phyloP scores from a whole-genome alignment of 1,284 basidiomycete species.

The Phylloporus sp. region DNA sequence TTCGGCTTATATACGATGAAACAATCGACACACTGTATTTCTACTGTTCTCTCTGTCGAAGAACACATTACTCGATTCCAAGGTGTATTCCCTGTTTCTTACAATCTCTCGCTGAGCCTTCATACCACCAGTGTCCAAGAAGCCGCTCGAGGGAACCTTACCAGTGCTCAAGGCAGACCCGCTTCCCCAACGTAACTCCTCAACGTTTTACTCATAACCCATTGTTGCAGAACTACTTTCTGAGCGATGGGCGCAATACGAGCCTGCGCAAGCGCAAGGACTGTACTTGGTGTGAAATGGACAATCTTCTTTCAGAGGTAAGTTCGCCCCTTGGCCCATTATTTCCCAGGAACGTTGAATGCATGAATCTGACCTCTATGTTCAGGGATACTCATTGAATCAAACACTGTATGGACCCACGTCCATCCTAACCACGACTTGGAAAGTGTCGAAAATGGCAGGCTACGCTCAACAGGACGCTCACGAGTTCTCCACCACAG shows the following conservation, averaged over 20 bases:
- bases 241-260: conserved; percentile 85
- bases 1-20: conserved; percentile 62
- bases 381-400: conserved; percentile 76
- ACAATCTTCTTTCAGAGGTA: conserved; percentile 89
- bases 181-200: conserved; percentile 92
- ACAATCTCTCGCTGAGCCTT: background rate
- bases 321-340: background rate
- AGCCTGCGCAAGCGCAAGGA: conserved; percentile 74
- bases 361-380: background rate
- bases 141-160: conserved; percentile 49
- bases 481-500: no score
- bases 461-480: no score
- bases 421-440: conserved; percentile 85
- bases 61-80: conserved; percentile 60
- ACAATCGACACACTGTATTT: conserved; percentile 50
- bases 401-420: conserved; percentile 83
- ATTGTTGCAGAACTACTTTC: conserved; percentile 88
- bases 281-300: conserved; percentile 96
- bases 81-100: conserved; percentile 38
- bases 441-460: conserved; percentile 83
- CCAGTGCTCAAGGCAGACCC: conserved; percentile 80
- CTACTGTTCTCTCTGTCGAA: conserved; percentile 53
- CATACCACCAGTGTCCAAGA: conserved; percentile 45
- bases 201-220: conserved; percentile 96
- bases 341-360: background rate